phyloP scores from a whole-genome alignment of 1,284 basidiomycete genomes.

The Ganoderma sp. region DNA sequence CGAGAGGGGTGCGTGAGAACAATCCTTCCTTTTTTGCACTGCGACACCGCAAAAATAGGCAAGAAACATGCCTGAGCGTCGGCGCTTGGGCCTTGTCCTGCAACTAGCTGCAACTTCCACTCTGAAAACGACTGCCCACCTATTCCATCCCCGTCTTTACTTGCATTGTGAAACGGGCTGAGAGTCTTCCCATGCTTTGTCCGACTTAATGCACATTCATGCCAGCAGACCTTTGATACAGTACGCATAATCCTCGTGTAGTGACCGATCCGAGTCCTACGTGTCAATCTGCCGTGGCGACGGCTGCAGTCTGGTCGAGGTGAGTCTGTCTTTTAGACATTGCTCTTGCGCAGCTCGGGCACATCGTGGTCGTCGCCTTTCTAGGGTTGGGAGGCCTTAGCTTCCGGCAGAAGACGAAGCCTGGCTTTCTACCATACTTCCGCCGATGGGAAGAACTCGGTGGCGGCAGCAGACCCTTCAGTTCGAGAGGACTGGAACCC shows the following conservation, averaged over 20 bases:
- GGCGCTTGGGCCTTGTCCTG: conserved; percentile 1
- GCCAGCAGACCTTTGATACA: background rate
- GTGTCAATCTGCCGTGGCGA: background rate
- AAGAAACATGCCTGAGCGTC: background rate
- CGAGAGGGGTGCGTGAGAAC: background rate
- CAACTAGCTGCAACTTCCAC: background rate
- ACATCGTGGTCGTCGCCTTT: background rate
- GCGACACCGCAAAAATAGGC: background rate
- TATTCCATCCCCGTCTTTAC: background rate
- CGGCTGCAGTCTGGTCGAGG: background rate
- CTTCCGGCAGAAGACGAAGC: background rate
- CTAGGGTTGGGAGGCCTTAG: background rate
- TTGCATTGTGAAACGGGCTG: background rate
- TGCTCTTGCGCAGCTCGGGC: background rate
- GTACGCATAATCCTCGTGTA: background rate
- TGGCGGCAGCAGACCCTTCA: background rate
- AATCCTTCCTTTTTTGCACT: background rate
- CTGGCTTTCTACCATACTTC: background rate
- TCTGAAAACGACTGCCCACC: background rate
- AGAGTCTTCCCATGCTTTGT: background rate
- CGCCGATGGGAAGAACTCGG: conserved; percentile 3
- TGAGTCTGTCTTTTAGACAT: conserved; percentile 5
- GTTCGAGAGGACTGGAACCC: background rate
- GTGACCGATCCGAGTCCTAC: background rate
- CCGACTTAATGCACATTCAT: background rate